These are phyloP conservation scores for Acacia concinna DNA, from an alignment of 331 rosid species.

Conservation along the genomic window DNA sequence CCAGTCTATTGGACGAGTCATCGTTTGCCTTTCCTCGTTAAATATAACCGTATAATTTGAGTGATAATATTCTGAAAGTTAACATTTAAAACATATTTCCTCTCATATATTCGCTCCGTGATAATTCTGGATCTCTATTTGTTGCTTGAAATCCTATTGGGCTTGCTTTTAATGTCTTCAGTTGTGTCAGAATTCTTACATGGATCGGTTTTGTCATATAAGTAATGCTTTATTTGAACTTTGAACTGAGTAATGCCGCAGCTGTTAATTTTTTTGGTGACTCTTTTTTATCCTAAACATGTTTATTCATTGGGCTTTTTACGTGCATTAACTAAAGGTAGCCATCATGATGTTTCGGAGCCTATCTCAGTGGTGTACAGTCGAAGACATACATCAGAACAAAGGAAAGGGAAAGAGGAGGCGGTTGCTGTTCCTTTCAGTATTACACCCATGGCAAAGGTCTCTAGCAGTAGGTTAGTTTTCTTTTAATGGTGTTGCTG, in stretches of 20 bases:
- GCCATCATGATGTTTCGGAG: conserved; percentile 31
- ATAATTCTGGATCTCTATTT: not conserved
- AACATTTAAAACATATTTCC: not conserved
- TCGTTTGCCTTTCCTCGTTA: not conserved
- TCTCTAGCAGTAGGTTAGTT: conserved; percentile 16
- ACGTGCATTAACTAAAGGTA: conserved; percentile 37
- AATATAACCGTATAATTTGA: not conserved
- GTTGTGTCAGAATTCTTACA: not conserved
- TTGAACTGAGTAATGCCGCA: not conserved
- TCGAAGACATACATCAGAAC: conserved; percentile 30
- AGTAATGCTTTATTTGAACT: not conserved
- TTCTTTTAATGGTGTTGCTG: not conserved
- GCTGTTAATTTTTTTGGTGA: not conserved
- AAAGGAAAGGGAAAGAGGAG: conserved; percentile 42
- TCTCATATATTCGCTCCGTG: not conserved
- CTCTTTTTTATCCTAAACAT: not conserved
- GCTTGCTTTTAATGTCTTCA: not conserved
- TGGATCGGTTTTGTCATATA: not conserved
- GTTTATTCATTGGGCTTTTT: not conserved
- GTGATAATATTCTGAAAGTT: not conserved
- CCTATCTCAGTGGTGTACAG: conserved; percentile 46
- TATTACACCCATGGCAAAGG: not conserved
- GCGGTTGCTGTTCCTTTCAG: conserved; percentile 27
- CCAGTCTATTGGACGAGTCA: not conserved
- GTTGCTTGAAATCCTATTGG: not conserved